A percentile compares a stretch with the other conserved stretches of the same genome.
phyloP scores from a whole-genome alignment of 257 asterid species.

The Solanum tarijense region DNA sequence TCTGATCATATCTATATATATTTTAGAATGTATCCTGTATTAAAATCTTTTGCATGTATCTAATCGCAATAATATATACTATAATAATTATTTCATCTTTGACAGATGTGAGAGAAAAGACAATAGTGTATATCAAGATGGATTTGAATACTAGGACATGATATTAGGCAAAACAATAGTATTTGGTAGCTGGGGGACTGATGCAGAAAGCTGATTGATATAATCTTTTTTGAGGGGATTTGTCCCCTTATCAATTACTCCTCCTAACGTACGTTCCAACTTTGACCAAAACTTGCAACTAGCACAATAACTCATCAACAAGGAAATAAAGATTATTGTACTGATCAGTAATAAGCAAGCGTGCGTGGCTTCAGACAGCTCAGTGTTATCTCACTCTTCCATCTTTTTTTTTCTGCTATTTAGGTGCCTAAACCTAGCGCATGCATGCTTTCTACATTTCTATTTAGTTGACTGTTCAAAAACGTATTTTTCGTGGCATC shows the following conservation, averaged over 20 bases:
- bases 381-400: background rate
- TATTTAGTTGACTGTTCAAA: too few relatives aligned
- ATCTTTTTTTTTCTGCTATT: background rate
- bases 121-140: background rate
- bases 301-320: too few relatives aligned
- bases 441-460: background rate
- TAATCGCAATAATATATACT: too few relatives aligned
- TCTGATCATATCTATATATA: too few relatives aligned
- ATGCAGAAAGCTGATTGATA: background rate
- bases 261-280: too few relatives aligned
- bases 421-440: background rate
- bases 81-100: background rate
- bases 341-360: too few relatives aligned
- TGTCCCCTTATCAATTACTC: background rate
- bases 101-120: background rate
- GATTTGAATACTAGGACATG: background rate
- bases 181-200: background rate
- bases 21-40: too few relatives aligned
- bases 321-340: too few relatives aligned
- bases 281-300: too few relatives aligned
- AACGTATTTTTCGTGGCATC: background rate
- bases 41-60: too few relatives aligned
- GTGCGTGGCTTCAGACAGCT: background rate
- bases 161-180: background rate
- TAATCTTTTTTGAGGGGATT: background rate